Conservation (phyloP, 768 basidiomycete genomes). For the Mycena venus region DNA sequence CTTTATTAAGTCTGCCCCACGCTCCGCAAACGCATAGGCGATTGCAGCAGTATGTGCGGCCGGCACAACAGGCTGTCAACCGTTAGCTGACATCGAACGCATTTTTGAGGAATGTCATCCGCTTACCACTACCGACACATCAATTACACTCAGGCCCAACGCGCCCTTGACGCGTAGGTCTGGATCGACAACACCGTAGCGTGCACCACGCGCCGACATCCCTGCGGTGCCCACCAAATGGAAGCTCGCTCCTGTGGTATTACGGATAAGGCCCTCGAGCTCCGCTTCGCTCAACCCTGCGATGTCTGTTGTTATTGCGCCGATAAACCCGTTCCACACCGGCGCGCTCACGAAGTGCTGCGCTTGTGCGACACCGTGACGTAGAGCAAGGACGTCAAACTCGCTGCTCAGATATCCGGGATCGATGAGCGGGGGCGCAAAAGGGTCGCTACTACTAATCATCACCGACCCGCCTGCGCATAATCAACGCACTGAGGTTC, state of each 20-base stretch:
- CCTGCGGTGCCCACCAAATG: constrained; percentile 8
- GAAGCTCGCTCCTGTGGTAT: not conserved
- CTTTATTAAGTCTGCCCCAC: not conserved
- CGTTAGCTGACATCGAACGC: not conserved
- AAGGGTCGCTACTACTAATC: not conserved
- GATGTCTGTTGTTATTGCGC: not conserved
- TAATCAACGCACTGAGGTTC: not conserved
- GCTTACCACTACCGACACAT: not conserved
- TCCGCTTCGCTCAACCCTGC: not conserved
- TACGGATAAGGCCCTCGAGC: not conserved
- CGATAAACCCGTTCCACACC: not conserved
- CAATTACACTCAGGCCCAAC: not conserved
- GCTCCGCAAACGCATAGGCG: not conserved
- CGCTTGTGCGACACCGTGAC: not conserved
- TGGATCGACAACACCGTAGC: constrained; percentile 6
- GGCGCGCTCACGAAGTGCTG: not conserved
- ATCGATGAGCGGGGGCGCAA: constrained; percentile 8
- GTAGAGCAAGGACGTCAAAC: not conserved
- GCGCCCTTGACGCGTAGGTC: constrained; percentile 1
- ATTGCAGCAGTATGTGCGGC: not conserved
- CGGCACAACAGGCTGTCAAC: not conserved
- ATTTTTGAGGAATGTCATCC: not conserved
- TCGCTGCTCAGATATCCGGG: not conserved
- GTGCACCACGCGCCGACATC: constrained; percentile 3
- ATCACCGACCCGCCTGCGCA: not conserved